Conservation (phyloP, 208 protist species). For the Borovskyia barvae region DNA sequence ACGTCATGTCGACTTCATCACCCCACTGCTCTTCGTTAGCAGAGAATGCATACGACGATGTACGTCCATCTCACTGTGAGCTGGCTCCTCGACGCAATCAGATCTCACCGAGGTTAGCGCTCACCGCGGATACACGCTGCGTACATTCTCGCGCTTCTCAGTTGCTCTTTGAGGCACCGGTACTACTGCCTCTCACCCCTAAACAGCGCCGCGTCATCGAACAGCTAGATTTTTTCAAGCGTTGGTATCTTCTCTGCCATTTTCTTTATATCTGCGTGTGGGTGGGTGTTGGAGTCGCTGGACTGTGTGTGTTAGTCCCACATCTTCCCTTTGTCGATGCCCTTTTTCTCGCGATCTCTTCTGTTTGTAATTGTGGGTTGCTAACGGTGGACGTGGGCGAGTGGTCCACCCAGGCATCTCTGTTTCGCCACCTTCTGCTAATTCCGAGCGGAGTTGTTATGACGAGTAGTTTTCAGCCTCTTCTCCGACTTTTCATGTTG, state of each 20-base stretch:
- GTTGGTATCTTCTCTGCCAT: conserved; percentile 67
- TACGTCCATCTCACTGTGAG: too few species aligned
- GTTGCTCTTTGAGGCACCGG: conserved; percentile 40
- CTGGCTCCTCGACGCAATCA: not conserved
- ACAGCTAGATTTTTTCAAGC: conserved; percentile 67
- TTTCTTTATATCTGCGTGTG: conserved; percentile 40
- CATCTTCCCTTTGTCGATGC: conserved; percentile 38
- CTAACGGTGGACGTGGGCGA: conserved; percentile 56
- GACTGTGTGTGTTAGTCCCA: conserved; percentile 29
- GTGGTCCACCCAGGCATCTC: conserved; percentile 33
- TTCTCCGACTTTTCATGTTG: conserved; percentile 67
- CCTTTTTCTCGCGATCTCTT: conserved; percentile 64
- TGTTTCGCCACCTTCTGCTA: conserved; percentile 57
- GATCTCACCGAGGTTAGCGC: not conserved
- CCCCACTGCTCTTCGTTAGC: not conserved
- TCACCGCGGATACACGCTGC: not conserved
- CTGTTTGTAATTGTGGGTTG: conserved; percentile 76
- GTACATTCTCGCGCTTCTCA: conserved; percentile 42
- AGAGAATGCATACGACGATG: conserved; percentile 3
- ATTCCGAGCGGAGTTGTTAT: conserved; percentile 62
- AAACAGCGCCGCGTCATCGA: conserved; percentile 33
- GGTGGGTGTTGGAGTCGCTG: conserved; percentile 25
- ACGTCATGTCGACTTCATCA: too few species aligned
- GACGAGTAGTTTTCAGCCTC: conserved; percentile 64
- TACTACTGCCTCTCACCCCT: conserved; percentile 41